Percentiles rank a stretch among this genome's conserved stretches.
These are phyloP conservation scores for Xerophyta viscosa DNA, from an alignment of 106 monocot genomes.

Conservation along the genomic window DNA sequence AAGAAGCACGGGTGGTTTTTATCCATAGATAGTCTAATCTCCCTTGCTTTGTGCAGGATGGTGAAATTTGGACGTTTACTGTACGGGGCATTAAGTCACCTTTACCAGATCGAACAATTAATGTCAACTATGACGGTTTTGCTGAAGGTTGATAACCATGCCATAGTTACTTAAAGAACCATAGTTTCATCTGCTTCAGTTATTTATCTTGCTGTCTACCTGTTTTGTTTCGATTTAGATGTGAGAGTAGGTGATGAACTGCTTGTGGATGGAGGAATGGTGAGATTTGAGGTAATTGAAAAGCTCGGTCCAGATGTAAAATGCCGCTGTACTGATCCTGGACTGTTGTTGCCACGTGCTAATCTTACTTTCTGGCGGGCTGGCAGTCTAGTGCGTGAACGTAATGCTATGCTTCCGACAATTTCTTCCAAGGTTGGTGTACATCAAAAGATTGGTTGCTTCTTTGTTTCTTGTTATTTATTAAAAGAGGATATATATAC, in stretches of 20 bases:
- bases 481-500: too few relatives aligned
- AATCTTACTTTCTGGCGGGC: slow-evolving; percentile 78
- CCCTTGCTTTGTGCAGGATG: slow-evolving; percentile 52
- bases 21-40: background rate
- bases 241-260: slow-evolving; percentile 94
- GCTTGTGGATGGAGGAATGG: slow-evolving; percentile 99
- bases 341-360: slow-evolving; percentile 61
- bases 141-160: slow-evolving; percentile 82
- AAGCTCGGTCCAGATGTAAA: slow-evolving; percentile 97
- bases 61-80: slow-evolving; percentile 95
- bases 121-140: slow-evolving; percentile 94
- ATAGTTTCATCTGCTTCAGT: background rate
- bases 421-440: slow-evolving; percentile 87
- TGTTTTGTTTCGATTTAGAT: slow-evolving; percentile 33
- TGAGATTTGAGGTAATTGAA: slow-evolving; percentile 93
- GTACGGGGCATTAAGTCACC: slow-evolving; percentile 71
- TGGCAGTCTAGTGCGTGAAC: slow-evolving; percentile 86
- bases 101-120: slow-evolving; percentile 78
- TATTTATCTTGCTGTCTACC: background rate
- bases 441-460: background rate
- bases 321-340: slow-evolving; percentile 78
- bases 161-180: background rate
- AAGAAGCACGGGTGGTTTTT: too few relatives aligned
- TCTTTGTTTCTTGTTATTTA: background rate
- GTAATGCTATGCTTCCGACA: slow-evolving; percentile 98